Conservation (phyloP, 805 yeast species). For the Lipomyces yamanashiensis region DNA sequence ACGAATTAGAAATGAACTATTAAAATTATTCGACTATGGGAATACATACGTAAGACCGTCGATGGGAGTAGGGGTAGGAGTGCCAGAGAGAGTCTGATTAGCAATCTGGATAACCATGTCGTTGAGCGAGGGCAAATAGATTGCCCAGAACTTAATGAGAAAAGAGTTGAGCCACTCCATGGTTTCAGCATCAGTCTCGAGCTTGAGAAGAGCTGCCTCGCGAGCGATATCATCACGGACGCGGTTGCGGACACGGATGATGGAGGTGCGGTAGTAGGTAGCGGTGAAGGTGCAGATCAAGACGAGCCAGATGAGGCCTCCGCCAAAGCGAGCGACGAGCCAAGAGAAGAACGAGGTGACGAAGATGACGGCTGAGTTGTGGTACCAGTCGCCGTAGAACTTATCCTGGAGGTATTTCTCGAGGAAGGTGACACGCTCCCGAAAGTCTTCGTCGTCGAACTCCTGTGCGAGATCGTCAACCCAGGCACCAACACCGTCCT, state of each 20-base stretch:
- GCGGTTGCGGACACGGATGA: conserved; percentile 73
- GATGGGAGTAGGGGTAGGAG: conserved; percentile 78
- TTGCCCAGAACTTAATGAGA: conserved; percentile 89
- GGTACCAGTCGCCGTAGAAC: conserved; percentile 95
- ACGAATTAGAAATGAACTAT: neutral
- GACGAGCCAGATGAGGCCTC: conserved; percentile 81
- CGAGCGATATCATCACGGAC: conserved; percentile 83
- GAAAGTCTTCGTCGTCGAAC: conserved; percentile 29
- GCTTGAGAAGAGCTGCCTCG: conserved; percentile 76
- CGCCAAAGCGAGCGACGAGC: conserved; percentile 74
- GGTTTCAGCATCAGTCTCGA: conserved; percentile 88
- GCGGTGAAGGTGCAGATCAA: conserved; percentile 66
- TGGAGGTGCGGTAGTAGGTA: conserved; percentile 78
- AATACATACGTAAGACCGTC: conserved; percentile 59
- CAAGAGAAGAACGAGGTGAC: conserved; percentile 75
- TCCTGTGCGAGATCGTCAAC: conserved; percentile 21
- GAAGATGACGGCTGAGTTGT: conserved; percentile 73
- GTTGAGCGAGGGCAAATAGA: conserved; percentile 84
- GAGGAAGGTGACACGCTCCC: conserved; percentile 64
- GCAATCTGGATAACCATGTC: conserved; percentile 84
- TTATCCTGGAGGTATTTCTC: conserved; percentile 76
- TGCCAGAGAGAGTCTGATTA: conserved; percentile 78
- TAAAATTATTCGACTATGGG: neutral
- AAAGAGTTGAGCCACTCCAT: conserved; percentile 95
- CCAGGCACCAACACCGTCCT: conserved; percentile 19